Base-by-base conservation (phyloP, 1,284 basidiomycete species). In the Austroboletus olivaceoglutinosus region DNA sequence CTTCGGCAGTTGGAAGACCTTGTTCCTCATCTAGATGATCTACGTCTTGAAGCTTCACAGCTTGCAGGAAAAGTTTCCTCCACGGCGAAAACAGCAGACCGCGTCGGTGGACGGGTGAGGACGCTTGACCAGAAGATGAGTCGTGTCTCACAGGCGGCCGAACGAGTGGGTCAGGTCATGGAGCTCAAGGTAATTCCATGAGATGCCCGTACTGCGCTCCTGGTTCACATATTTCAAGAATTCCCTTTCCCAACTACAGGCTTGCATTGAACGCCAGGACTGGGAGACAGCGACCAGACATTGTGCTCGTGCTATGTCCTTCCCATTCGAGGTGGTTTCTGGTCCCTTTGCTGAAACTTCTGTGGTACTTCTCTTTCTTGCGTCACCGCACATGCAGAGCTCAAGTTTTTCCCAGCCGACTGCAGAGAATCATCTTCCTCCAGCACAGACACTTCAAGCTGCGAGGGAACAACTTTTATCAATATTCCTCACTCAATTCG, bases 281-380 rank as follows among this genome's bases (percentile, higher is more conserved):
- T 99, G 96, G 95, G 96, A 98, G 67, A 84, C 90, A 15, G 96
- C 96, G 1, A 88, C 93, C 1, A 78, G 91, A 55, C 88, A 94
- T 63, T 97, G 95, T 70, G 85, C 90, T 18, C 76, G 92, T 29
- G 96, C 94, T 1, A 94, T 95, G 86, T 77, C 85, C 1, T 75
- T 98, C 23, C 87, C 93, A 4, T 64, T 74, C 5, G 82, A 86
- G 36, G 86, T 99, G 25, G 82, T 91, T 23, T 81, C 84, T 21
- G 92, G 93, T 8, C 77, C 81, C 3, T 99, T 98, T 65, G 92
- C 96, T 2, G 91, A 89, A 60, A 80, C 78, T 4, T 87, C 90
- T 2, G 93, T 99, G 48, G 94, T 97, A 58, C 71, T 75, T 29
- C 19, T 34, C 38, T 27, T 22, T 36, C 37, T 49, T 18, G n/a